Conservation (phyloP, 805 yeast species). For the Cyberlindnera amylophila region DNA sequence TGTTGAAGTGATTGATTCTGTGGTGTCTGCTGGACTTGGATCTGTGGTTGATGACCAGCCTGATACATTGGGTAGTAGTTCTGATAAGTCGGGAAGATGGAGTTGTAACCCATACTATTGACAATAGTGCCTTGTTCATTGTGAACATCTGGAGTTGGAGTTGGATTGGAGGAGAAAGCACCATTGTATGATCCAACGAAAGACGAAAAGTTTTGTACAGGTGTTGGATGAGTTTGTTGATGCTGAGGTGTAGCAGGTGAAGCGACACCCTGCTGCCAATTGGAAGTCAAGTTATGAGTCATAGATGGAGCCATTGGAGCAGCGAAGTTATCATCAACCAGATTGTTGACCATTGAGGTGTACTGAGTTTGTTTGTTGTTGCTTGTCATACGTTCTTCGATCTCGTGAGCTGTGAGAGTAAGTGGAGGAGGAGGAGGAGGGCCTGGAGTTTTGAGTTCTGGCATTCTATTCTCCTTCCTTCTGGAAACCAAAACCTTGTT, state of each 20-base stretch:
- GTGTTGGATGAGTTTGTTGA: background rate
- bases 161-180: constrained; percentile 1
- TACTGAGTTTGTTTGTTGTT: background rate
- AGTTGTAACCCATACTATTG: background rate
- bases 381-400: background rate
- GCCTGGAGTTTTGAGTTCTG: background rate
- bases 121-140: background rate
- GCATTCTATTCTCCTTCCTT: background rate
- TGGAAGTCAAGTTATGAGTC: background rate
- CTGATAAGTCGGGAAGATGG: constrained; percentile 8
- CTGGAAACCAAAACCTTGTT: background rate
- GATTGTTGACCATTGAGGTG: background rate
- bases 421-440: background rate
- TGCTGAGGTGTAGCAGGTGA: background rate
- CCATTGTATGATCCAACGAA: background rate
- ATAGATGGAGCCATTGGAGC: background rate
- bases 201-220: background rate
- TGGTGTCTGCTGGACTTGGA: background rate
- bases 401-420: background rate
- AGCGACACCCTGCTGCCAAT: background rate
- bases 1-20: constrained; percentile 4
- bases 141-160: background rate
- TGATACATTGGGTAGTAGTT: constrained; percentile 9
- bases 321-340: background rate
- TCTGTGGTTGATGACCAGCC: background rate